A percentile compares a stretch with the other conserved stretches of the same genome.
phyloP scores from a whole-genome alignment of 495 filamentous ascomycete genomes.

The Penicillium dipodomyicola region DNA sequence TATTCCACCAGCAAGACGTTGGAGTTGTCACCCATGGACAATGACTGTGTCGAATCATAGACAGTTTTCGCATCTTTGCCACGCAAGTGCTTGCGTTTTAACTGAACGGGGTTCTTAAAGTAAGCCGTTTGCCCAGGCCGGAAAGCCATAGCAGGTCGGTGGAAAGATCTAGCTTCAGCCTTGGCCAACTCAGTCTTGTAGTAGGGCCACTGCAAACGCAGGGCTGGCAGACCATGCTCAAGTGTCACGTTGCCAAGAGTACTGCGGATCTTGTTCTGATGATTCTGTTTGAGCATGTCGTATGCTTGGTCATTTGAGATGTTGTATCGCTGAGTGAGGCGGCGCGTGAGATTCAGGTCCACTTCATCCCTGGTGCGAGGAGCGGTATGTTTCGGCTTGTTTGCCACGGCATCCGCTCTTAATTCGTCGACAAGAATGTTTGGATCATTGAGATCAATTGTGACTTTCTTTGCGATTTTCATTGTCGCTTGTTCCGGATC shows the following conservation, averaged over 20 bases:
- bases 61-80: constrained; percentile 71
- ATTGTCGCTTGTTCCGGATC: constrained; percentile 62
- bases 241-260: constrained; percentile 80
- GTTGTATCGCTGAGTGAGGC: constrained; percentile 79
- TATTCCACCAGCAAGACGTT: constrained; percentile 86
- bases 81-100: constrained; percentile 75
- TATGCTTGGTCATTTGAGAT: constrained; percentile 96
- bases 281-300: constrained; percentile 92
- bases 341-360: constrained; percentile 39
- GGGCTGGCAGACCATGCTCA: constrained; percentile 87
- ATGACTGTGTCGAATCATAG: constrained; percentile 69
- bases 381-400: constrained; percentile 38
- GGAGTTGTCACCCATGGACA: constrained; percentile 85
- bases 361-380: constrained; percentile 38
- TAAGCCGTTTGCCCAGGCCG: constrained; percentile 56
- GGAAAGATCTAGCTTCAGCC: constrained; percentile 82
- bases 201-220: constrained; percentile 88
- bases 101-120: constrained; percentile 43
- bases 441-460: constrained; percentile 88
- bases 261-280: constrained; percentile 90
- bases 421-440: constrained; percentile 74
- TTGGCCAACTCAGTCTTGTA: constrained; percentile 82
- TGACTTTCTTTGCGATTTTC: constrained; percentile 68
- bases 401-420: constrained; percentile 47
- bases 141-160: constrained; percentile 72